These are phyloP conservation scores for Oryza punctata DNA, from an alignment of 176 grass and related monocot genomes.

Conservation along the genomic window DNA sequence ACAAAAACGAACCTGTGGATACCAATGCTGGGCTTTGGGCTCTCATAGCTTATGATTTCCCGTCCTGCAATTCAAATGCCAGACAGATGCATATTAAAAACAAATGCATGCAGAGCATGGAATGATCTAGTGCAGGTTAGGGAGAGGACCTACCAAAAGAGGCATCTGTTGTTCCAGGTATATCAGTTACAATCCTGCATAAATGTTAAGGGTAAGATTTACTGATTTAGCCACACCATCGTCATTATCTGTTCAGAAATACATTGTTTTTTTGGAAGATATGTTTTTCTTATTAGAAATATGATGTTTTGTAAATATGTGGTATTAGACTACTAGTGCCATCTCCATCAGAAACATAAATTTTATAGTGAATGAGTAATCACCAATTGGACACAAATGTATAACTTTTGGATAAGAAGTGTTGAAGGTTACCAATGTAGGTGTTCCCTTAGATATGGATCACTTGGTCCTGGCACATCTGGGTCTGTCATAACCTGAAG, in stretches of 20 bases:
- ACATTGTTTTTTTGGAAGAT: neutral
- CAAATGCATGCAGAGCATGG: constrained; percentile 22
- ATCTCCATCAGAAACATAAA: constrained; percentile 34
- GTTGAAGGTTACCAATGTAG: constrained; percentile 78
- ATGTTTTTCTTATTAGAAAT: neutral
- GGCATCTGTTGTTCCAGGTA: constrained; percentile 92
- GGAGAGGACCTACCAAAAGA: constrained; percentile 65
- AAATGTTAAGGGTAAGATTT: constrained; percentile 25
- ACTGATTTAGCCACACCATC: neutral
- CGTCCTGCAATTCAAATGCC: constrained; percentile 48
- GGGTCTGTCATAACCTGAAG: constrained; percentile 96
- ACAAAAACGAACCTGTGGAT: constrained; percentile 97
- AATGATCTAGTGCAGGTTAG: constrained; percentile 14
- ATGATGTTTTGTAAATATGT: constrained; percentile 29
- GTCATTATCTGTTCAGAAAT: neutral
- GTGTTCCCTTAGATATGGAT: constrained; percentile 90
- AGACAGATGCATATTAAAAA: constrained; percentile 6
- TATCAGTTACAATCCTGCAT: constrained; percentile 89
- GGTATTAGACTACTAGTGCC: neutral
- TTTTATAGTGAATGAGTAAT: constrained; percentile 3
- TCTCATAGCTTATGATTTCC: constrained; percentile 77
- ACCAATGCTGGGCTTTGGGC: constrained; percentile 79
- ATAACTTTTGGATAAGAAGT: neutral
- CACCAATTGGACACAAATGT: constrained; percentile 19
- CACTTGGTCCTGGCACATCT: constrained; percentile 92